Evolutionary conservation across 2,329 filamentous ascomycete genomes (phyloP).

Genomic region (Fusarium nurragi): DNA sequence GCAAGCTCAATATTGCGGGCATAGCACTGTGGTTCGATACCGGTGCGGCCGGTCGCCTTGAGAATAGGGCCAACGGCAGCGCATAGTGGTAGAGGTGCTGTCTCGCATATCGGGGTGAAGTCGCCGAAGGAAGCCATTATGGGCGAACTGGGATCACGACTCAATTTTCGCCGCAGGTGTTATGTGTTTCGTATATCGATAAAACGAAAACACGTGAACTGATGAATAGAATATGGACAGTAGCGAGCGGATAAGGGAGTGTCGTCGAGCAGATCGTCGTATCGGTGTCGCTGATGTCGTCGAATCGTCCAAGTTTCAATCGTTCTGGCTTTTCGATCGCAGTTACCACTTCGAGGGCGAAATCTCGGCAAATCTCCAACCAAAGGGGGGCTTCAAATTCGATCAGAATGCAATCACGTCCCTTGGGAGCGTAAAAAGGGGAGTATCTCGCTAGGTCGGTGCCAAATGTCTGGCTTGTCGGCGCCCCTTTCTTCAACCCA

Average conservation of each 20-base stretch:
- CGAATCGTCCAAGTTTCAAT: slow-evolving; percentile 14
- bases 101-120: slow-evolving; percentile 86
- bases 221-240: neutral
- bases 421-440: slow-evolving; percentile 20
- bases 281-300: slow-evolving; percentile 16
- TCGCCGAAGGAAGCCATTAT: slow-evolving; percentile 87
- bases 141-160: slow-evolving; percentile 21
- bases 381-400: slow-evolving; percentile 4
- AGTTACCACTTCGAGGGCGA: slow-evolving; percentile 17
- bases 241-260: slow-evolving; percentile 4
- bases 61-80: slow-evolving; percentile 81
- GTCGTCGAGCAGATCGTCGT: slow-evolving; percentile 1
- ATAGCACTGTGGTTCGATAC: slow-evolving; percentile 91
- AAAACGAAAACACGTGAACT: neutral
- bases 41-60: slow-evolving; percentile 71
- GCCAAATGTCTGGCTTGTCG: slow-evolving; percentile 30
- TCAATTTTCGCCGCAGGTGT: slow-evolving; percentile 1
- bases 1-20: slow-evolving; percentile 94
- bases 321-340: slow-evolving; percentile 10
- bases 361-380: neutral
- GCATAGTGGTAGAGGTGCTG: slow-evolving; percentile 87
- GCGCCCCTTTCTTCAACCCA: slow-evolving; percentile 31
- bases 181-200: neutral
- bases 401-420: slow-evolving; percentile 34
- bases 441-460: slow-evolving; percentile 5